These are phyloP conservation scores for Chaetomiaceae sp. DNA, from an alignment of 2,329 filamentous ascomycete species.

Conservation along the genomic window DNA sequence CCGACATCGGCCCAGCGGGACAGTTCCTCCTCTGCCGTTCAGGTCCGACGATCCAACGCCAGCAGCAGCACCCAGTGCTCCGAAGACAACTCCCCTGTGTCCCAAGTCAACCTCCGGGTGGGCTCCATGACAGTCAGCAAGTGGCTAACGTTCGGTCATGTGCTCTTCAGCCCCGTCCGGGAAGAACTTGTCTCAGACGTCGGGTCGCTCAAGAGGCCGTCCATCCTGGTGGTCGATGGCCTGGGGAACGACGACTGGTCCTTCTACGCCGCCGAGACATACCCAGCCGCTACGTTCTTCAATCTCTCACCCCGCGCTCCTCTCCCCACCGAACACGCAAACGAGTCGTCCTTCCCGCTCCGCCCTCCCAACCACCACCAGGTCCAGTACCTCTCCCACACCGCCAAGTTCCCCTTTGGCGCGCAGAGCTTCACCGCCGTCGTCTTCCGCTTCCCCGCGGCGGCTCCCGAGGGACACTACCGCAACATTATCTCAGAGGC, in stretches of 20 bases:
- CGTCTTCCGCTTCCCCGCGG: conserved; percentile 71
- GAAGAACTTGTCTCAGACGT: conserved; percentile 59
- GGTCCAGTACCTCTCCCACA: conserved; percentile 61
- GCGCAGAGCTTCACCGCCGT: conserved; percentile 71
- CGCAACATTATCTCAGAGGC: conserved; percentile 69
- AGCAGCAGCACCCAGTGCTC: conserved; percentile 45
- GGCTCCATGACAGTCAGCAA: conserved; percentile 83
- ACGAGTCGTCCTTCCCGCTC: conserved; percentile 45
- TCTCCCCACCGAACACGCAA: conserved; percentile 42
- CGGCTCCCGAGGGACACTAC: conserved; percentile 63
- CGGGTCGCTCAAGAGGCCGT: conserved; percentile 51
- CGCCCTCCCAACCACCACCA: conserved; percentile 70
- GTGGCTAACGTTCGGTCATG: conserved; percentile 80
- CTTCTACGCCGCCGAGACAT: conserved; percentile 78
- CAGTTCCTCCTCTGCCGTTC: conserved; percentile 24
- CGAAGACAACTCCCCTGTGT: conserved; percentile 58
- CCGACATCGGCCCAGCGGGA: conserved; percentile 14
- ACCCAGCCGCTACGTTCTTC: conserved; percentile 69
- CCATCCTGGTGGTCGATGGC: conserved; percentile 74
- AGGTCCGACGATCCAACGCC: conserved; percentile 40
- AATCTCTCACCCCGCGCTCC: conserved; percentile 62
- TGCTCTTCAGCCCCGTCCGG: conserved; percentile 74
- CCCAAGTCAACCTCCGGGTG: conserved; percentile 71
- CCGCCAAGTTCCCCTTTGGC: conserved; percentile 68
- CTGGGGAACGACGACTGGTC: conserved; percentile 88